A percentile compares a stretch with the other conserved stretches of the same genome.
phyloP scores from a whole-genome alignment of 2,329 filamentous ascomycete species.

The Bipolaris oryzae region DNA sequence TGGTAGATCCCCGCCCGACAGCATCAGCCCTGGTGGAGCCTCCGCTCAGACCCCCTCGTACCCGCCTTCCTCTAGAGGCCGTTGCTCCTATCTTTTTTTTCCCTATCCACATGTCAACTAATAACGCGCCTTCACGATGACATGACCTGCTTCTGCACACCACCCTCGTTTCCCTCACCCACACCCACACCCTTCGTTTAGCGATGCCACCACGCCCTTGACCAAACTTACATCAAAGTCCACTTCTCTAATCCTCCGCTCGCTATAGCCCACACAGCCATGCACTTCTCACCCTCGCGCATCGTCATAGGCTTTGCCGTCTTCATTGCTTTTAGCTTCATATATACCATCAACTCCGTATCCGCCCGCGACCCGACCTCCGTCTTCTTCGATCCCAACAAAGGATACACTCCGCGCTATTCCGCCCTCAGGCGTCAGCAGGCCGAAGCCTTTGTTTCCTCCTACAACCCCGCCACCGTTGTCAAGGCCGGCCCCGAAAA shows the following conservation, averaged over 20 bases:
- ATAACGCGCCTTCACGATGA: constrained; percentile 11
- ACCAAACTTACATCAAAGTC: not conserved
- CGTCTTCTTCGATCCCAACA: constrained; percentile 43
- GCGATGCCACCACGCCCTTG: constrained; percentile 20
- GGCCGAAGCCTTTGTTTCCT: constrained; percentile 35
- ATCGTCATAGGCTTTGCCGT: constrained; percentile 25
- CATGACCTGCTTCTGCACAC: constrained; percentile 12
- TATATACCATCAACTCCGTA: constrained; percentile 34
- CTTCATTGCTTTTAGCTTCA: constrained; percentile 24
- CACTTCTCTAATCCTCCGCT: not conserved
- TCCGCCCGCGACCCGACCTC: constrained; percentile 45
- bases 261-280: constrained; percentile 9
- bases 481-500: constrained; percentile 21
- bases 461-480: constrained; percentile 27
- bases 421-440: constrained; percentile 39
- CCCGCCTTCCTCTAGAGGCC: constrained; percentile 6
- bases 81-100: constrained; percentile 18
- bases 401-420: constrained; percentile 42
- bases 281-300: constrained; percentile 32
- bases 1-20: constrained; percentile 10
- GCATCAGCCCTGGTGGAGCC: constrained; percentile 14
- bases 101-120: constrained; percentile 1
- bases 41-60: constrained; percentile 11
- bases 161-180: not conserved
- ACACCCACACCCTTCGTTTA: not conserved